Evolutionary conservation across 1,284 basidiomycete species (phyloP).

Genomic region (Apiotrichum montevideense): DNA sequence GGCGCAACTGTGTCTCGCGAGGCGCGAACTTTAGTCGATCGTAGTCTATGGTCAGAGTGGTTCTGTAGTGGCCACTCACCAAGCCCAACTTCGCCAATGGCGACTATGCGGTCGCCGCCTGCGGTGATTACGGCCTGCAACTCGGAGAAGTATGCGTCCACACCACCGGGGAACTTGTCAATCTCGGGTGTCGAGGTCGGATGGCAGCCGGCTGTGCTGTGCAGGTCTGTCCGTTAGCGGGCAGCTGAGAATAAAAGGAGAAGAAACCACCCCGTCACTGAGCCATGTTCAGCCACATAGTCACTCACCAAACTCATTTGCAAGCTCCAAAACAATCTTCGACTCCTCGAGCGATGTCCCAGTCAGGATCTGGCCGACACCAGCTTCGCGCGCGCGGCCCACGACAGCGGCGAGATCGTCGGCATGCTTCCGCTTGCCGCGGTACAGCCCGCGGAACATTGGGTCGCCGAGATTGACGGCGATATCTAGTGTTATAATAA

Average conservation of each 20-base stretch:
- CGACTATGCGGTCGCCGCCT: conserved; percentile 59
- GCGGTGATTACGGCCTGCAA: conserved; percentile 57
- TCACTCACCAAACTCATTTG: conserved; percentile 54
- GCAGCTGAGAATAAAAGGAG: too few species aligned
- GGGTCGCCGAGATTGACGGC: conserved; percentile 52
- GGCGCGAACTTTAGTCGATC: conserved; percentile 70
- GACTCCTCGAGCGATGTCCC: conserved; percentile 69
- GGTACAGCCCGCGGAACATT: conserved; percentile 50
- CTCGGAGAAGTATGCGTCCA: conserved; percentile 59
- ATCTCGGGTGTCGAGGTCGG: conserved; percentile 75
- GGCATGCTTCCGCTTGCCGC: conserved; percentile 49
- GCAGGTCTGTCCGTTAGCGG: conserved; percentile 52
- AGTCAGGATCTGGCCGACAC: conserved; percentile 76
- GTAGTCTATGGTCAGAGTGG: conserved; percentile 56
- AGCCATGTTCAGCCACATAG: too few species aligned
- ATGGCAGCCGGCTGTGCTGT: conserved; percentile 77
- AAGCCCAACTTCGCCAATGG: conserved; percentile 79
- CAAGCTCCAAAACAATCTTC: conserved; percentile 57
- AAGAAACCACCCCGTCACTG: too few species aligned
- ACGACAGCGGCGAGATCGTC: conserved; percentile 66
- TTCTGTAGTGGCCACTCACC: conserved; percentile 48
- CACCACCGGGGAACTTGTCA: conserved; percentile 57
- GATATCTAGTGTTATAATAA: conserved; percentile 38
- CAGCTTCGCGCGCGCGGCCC: conserved; percentile 57
- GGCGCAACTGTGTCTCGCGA: conserved; percentile 58